phyloP scores from a whole-genome alignment of 1,139 yeast species.

The Geotrichum candidum region DNA sequence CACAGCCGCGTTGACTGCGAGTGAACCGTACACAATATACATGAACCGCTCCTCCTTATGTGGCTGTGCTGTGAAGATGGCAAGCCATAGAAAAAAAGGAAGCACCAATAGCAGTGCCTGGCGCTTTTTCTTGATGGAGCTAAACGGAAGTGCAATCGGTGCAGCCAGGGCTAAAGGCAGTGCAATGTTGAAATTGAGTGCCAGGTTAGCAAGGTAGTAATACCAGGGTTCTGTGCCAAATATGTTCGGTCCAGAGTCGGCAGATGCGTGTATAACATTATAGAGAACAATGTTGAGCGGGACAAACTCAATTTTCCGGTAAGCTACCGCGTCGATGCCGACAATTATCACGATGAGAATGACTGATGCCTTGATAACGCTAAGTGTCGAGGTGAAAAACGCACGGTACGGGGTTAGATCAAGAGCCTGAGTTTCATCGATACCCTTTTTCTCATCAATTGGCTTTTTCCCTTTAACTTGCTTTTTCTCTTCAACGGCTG shows the following conservation, averaged over 20 bases:
- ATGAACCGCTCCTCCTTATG: constrained; percentile 92
- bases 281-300: constrained; percentile 79
- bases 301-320: constrained; percentile 58
- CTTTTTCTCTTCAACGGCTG: neutral
- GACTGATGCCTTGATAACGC: constrained; percentile 13
- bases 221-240: constrained; percentile 84
- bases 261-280: constrained; percentile 70
- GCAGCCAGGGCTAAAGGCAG: constrained; percentile 46
- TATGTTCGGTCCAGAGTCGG: constrained; percentile 73
- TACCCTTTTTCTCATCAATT: neutral
- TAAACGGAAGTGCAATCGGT: constrained; percentile 24
- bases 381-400: constrained; percentile 12
- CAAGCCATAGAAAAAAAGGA: constrained; percentile 60
- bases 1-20: constrained; percentile 59
- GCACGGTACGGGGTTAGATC: neutral
- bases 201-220: constrained; percentile 64
- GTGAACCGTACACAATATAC: constrained; percentile 74
- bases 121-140: constrained; percentile 8
- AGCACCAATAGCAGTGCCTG: constrained; percentile 18
- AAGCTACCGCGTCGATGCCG: constrained; percentile 59
- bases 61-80: constrained; percentile 65
- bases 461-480: neutral
- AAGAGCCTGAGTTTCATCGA: neutral
- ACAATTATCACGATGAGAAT: constrained; percentile 33
- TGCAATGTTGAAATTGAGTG: constrained; percentile 64